Base-by-base conservation (phyloP, 148 eudicot species). In the Rhododendron simsii region DNA sequence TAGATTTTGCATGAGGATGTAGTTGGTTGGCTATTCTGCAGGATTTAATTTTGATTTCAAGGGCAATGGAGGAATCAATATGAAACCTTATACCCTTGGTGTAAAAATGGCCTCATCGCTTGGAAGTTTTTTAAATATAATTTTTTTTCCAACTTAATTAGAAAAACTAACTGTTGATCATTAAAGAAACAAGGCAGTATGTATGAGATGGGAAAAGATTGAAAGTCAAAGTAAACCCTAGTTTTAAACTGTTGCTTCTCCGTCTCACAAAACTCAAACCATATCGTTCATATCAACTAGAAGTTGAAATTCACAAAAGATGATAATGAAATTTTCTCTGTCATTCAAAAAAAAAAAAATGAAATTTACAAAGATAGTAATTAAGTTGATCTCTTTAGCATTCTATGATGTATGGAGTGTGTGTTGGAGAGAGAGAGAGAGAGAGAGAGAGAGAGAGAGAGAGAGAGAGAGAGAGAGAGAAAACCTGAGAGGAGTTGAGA, bases 401-500 rank as follows among this genome's bases (percentile, higher is more conserved):
- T 23, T n/a, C 28, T n/a, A n/a, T 11, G 48, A 45, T 8, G 21
- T 11, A 51, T 57, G n/a, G 57, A 79, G 35, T 33, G 35, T 33
- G 35, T 30, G 30, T 30, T 30, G 30, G 57, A 53, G 59, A 1
- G 81, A 61, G 30, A 61, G 53, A 12, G 53, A 45, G 73, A 80
- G 30, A 51, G 37, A 79, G 61, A 44, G 18, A 8, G 48, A 11
- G 14, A 21, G 86, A 51, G 57, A 53, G 59, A 53, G 59, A 53
- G 59, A 16, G 59, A 55, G 57, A 15, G 20, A 16, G 21, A 15
- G 57, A 51, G 57, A 12, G 18, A 13, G 87, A 50, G 53, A 10
- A 15, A 50, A 88, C 91, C 89, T 82, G 80, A 3, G 87, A 76
- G 73, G 86, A 86, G 4, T 83, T 81, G 85, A 90, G 81, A 33